Percentiles rank a stretch among this genome's conserved stretches.
Evolutionary conservation across 371 early-diverging fungal genomes (phyloP).

Genomic region (Mortierella sp.): DNA sequence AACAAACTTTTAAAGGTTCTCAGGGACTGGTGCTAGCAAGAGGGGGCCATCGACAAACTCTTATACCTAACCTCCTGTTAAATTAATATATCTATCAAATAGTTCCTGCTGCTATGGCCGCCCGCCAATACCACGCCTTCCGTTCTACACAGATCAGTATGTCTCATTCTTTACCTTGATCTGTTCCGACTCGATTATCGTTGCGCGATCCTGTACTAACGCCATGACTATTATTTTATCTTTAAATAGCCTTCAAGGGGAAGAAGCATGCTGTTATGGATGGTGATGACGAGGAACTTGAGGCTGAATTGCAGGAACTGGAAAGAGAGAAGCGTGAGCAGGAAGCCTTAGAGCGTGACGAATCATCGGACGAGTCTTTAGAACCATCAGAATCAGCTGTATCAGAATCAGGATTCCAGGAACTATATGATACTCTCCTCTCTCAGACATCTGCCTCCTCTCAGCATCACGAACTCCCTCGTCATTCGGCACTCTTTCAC

Average conservation of each 20-base stretch:
- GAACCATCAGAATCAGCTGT: conserved; percentile 11
- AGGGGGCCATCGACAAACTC: too few species aligned
- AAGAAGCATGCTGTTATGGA: conserved; percentile 49
- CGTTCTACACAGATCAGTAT: conserved; percentile 49
- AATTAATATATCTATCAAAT: not conserved
- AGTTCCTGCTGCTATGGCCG: conserved; percentile 34
- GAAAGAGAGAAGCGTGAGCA: conserved; percentile 53
- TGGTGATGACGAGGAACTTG: conserved; percentile 54
- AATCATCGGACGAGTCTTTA: conserved; percentile 7
- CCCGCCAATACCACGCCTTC: conserved; percentile 52
- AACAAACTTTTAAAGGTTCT: not conserved
- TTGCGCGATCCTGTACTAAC: not conserved
- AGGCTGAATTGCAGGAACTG: conserved; percentile 47
- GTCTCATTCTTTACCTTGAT: not conserved
- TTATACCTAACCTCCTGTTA: not conserved
- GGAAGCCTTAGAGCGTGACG: conserved; percentile 38
- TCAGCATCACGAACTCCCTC: conserved; percentile 38
- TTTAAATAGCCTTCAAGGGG: conserved; percentile 25
- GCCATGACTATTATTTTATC: not conserved
- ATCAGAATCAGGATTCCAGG: conserved; percentile 31
- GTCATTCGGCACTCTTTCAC: conserved; percentile 35
- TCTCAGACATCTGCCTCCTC: conserved; percentile 17
- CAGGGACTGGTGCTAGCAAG: not conserved
- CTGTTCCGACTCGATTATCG: not conserved
- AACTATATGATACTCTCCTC: conserved; percentile 32